Evolutionary conservation across 1,139 yeast genomes (phyloP).

Genomic region (Waltiozyma sp.): DNA sequence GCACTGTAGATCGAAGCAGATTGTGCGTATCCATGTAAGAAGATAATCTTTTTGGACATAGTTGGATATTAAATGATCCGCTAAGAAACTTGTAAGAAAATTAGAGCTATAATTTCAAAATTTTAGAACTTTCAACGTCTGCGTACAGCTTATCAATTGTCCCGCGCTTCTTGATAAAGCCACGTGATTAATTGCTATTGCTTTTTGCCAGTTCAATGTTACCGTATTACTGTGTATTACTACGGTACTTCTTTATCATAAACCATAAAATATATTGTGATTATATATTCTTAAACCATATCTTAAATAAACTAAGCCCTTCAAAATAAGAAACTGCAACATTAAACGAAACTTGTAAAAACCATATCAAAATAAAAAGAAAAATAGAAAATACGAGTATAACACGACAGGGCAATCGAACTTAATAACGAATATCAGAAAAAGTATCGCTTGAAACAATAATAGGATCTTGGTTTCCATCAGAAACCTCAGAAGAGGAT

Average conservation of each 20-base stretch:
- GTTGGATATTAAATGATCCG: not conserved
- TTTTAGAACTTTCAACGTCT: no score
- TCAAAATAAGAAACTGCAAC: no score
- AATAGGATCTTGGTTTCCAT: not conserved
- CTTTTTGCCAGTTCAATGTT: no score
- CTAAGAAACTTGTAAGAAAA: not conserved
- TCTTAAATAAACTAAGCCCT: no score
- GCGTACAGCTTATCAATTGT: no score
- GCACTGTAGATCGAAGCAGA: constrained; percentile 61
- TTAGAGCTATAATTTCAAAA: not conserved
- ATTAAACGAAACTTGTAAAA: no score
- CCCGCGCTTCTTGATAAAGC: no score
- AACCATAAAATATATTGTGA: not conserved
- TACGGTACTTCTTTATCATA: not conserved
- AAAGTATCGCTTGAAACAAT: not conserved
- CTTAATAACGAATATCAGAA: not conserved
- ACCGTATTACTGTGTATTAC: no score
- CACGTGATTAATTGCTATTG: no score
- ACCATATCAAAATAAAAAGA: no score
- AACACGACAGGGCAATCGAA: not conserved
- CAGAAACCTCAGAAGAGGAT: constrained; percentile 4
- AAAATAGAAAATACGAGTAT: no score
- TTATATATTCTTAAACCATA: not conserved
- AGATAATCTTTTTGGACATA: constrained; percentile 25
- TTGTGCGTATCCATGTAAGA: constrained; percentile 55